These are phyloP conservation scores for Phytopythium ostracodes DNA, from an alignment of 352 stramenopile species.

Conservation along the genomic window DNA sequence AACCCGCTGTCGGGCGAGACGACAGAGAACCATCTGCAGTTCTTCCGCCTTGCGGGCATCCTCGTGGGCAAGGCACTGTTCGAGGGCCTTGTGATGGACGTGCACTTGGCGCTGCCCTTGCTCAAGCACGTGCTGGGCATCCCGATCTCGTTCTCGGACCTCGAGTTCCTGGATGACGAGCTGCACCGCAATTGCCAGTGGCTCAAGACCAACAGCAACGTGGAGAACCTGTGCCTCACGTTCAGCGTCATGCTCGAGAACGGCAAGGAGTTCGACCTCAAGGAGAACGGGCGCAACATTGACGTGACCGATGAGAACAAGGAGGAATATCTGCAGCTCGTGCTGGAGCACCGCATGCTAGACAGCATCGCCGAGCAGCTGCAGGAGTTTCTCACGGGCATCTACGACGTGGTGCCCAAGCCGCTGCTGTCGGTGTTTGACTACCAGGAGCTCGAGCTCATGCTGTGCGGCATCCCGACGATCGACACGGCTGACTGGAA, in stretches of 20 bases:
- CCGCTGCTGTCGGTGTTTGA: slow-evolving; percentile 63
- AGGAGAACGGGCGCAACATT: slow-evolving; percentile 85
- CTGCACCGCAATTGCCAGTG: slow-evolving; percentile 63
- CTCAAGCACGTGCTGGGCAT: slow-evolving; percentile 71
- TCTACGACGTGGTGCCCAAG: slow-evolving; percentile 77
- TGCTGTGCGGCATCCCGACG: slow-evolving; percentile 65
- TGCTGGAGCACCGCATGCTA: slow-evolving; percentile 77
- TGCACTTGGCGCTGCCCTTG: slow-evolving; percentile 58
- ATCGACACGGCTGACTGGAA: slow-evolving; percentile 70
- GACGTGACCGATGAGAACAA: slow-evolving; percentile 97
- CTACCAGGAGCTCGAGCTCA: slow-evolving; percentile 79
- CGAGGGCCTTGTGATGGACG: slow-evolving; percentile 57
- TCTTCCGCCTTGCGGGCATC: slow-evolving; percentile 60
- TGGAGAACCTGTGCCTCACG: slow-evolving; percentile 54
- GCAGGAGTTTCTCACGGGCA: slow-evolving; percentile 55
- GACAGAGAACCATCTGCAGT: slow-evolving; percentile 38
- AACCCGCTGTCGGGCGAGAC: slow-evolving; percentile 48
- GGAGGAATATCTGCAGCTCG: slow-evolving; percentile 83
- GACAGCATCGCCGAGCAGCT: slow-evolving; percentile 62
- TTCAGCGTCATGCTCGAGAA: slow-evolving; percentile 71
- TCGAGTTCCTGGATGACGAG: slow-evolving; percentile 72
- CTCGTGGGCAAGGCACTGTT: slow-evolving; percentile 64
- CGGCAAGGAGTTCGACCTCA: slow-evolving; percentile 85
- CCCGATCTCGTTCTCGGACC: slow-evolving; percentile 72
- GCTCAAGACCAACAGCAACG: slow-evolving; percentile 54